These are phyloP conservation scores for Fusarium sp. DNA, from an alignment of 2,329 filamentous ascomycete genomes.

Conservation along the genomic window DNA sequence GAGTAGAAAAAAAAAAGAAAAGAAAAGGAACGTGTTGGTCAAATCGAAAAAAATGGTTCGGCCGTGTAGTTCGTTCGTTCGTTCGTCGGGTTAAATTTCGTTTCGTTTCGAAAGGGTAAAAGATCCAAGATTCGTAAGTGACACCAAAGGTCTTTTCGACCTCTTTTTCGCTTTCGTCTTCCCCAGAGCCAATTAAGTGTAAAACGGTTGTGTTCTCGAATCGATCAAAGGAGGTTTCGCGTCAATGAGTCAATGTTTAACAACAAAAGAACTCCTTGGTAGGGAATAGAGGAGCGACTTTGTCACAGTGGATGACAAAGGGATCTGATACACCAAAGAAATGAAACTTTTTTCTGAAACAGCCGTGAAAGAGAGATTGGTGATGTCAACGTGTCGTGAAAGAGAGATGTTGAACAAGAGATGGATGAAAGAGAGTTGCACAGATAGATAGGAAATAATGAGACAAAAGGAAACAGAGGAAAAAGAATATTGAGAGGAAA, in stretches of 20 bases:
- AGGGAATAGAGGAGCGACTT: constrained; percentile 17
- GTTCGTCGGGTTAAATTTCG: constrained; percentile 21
- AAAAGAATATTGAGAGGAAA: constrained; percentile 6
- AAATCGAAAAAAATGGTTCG: constrained; percentile 13
- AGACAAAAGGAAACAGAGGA: constrained; percentile 16
- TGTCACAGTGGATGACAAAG: constrained; percentile 21
- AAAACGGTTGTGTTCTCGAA: constrained; percentile 4
- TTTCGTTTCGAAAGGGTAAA: constrained; percentile 4
- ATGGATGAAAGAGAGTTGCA: background rate
- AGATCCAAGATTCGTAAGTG: constrained; percentile 7
- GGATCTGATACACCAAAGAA: constrained; percentile 16
- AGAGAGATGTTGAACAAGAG: constrained; percentile 22
- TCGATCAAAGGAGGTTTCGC: constrained; percentile 21
- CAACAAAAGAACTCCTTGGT: background rate
- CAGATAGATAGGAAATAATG: constrained; percentile 19
- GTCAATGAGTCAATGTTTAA: constrained; percentile 27
- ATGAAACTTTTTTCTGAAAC: constrained; percentile 8
- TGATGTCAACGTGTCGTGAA: constrained; percentile 6
- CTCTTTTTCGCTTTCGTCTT: background rate
- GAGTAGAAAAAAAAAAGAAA: background rate
- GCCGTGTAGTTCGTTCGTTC: constrained; percentile 13
- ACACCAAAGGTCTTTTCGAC: constrained; percentile 1
- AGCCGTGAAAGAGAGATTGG: constrained; percentile 18
- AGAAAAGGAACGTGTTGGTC: constrained; percentile 8
- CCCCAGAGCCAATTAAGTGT: constrained; percentile 26